These are phyloP conservation scores for Fraxinus sp. DNA, from an alignment of 305 asterid species.

Conservation along the genomic window DNA sequence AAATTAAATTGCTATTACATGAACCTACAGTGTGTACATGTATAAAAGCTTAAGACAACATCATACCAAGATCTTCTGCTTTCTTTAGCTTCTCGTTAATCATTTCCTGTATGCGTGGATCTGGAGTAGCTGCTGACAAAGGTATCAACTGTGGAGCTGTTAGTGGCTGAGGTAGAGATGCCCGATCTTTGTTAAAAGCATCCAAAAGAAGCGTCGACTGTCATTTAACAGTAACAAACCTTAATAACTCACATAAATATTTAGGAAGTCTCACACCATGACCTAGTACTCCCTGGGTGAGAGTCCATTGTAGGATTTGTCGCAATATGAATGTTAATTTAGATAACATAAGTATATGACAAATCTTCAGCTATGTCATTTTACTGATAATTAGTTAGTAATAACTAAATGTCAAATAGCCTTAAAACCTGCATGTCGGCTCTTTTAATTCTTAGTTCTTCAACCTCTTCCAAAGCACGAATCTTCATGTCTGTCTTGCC, in stretches of 20 bases:
- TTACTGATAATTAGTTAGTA: background rate
- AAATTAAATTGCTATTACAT: background rate
- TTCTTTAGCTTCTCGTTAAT: constrained; percentile 79
- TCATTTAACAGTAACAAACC: constrained; percentile 22
- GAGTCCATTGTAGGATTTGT: too few species aligned
- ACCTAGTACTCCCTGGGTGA: too few species aligned
- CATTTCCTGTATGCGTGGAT: constrained; percentile 81
- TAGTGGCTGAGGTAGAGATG: constrained; percentile 83
- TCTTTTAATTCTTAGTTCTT: constrained; percentile 71
- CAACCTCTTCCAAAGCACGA: constrained; percentile 74
- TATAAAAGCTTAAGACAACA: constrained; percentile 12
- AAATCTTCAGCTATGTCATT: constrained; percentile 1
- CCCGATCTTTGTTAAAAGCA: constrained; percentile 95
- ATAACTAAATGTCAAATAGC: constrained; percentile 12
- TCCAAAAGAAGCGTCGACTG: constrained; percentile 92
- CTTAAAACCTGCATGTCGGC: constrained; percentile 81
- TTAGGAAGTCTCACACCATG: too few species aligned
- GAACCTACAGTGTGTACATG: background rate
- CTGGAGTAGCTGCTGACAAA: constrained; percentile 62
- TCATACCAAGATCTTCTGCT: constrained; percentile 86
- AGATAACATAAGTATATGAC: background rate
- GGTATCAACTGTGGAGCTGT: constrained; percentile 54
- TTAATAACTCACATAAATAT: background rate
- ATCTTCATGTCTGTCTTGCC: constrained; percentile 85
- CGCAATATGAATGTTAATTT: background rate